Conservation (phyloP, 2,329 filamentous ascomycete genomes). For the Cucurbitaria berberidis region DNA sequence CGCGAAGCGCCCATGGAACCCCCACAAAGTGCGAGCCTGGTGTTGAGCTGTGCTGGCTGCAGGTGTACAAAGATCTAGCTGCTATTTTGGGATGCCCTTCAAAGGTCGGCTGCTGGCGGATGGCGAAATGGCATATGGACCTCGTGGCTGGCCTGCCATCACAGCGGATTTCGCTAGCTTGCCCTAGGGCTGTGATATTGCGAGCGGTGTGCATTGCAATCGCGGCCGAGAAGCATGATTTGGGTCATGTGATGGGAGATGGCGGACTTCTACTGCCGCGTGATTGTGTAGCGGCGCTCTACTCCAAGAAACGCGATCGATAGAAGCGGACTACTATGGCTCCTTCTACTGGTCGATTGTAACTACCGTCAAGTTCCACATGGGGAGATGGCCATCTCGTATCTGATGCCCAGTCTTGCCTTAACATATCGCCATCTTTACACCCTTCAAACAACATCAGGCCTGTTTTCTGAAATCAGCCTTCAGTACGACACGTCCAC, state of each 20-base stretch:
- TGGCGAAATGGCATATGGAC: constrained; percentile 16
- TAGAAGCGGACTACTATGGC: neutral
- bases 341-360: neutral
- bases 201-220: constrained; percentile 28
- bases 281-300: constrained; percentile 14
- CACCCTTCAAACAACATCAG: constrained; percentile 38
- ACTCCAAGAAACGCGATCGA: neutral
- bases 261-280: constrained; percentile 13
- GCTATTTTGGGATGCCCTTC: constrained; percentile 35
- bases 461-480: constrained; percentile 30
- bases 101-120: constrained; percentile 5
- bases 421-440: constrained; percentile 5
- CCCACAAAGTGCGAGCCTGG: constrained; percentile 24
- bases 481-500: constrained; percentile 3
- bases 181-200: constrained; percentile 37
- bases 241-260: constrained; percentile 15
- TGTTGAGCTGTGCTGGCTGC: constrained; percentile 28
- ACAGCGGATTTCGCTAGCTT: constrained; percentile 17
- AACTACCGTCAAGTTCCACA: constrained; percentile 19
- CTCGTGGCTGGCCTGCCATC: constrained; percentile 16
- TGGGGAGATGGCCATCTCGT: constrained; percentile 4
- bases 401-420: neutral
- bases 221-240: constrained; percentile 13
- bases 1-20: constrained; percentile 39
- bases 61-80: constrained; percentile 24